Base-by-base conservation (phyloP, 176 grass and related monocot genomes). In the Echinochloa phyllopogon region DNA sequence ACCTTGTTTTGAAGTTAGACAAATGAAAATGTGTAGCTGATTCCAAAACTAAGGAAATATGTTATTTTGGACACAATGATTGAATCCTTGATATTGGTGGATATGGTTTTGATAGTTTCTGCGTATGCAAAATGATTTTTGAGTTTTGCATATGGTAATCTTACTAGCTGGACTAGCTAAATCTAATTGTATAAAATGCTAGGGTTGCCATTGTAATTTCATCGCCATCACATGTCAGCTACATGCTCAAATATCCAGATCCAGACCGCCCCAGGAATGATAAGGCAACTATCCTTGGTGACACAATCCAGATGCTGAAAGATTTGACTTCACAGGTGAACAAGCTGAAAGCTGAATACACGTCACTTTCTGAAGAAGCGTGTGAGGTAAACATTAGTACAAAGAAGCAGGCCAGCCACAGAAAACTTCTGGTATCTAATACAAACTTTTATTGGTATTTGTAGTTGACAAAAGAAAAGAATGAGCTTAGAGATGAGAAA, bases 401-500 rank as follows among this genome's bases (percentile, higher is more conserved):
- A 67, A 61, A 88, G 5, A 77, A 84, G 64, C 39, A 81, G 24
- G 27, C 80, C 52, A 66, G 40, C 13, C 20, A 6, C 33, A 57
- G 20, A 80, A 86, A 77, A 8, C 6, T 69, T 80, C 29, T 69
- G 52, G 74, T 24, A 61, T 82, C 52, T 69, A 61, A 50, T 24
- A 80, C 58, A 49, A 2, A 21, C 67, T 76, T 84, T 65, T 80
- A 51, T 45, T 49, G 55, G 62, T 79, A 56, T 47, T 75, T 87
- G 73, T 80, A 98, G 95, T 86, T 98, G 78, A 85, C 84, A 71
- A 87, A 91, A 81, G 95, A 95, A 86, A 98, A 95, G 79, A 91
- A 86, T 72, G 95, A 98, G 72, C 90, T 98, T 68, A 89, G 87
- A 91, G 92, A 93, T 69, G 95, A 98, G 74, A 98, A 95, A 82